Percentiles rank a stretch among this genome's conserved stretches.
Conservation (phyloP, 23 red algal species). For the Gracilaria vermiculophylla region DNA sequence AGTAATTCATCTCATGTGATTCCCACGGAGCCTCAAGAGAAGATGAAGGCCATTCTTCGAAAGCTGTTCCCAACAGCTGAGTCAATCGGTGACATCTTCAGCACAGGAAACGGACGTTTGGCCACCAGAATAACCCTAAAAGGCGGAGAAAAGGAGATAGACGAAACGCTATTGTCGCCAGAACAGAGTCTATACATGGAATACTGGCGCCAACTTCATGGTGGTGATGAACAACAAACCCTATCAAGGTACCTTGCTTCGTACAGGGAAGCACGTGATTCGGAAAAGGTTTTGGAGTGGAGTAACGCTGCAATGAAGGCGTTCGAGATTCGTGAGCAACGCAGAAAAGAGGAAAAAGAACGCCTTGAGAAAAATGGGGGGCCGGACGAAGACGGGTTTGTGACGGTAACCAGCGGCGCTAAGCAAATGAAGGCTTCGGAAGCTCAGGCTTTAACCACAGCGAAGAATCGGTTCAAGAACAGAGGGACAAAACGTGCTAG, state of each 20-base stretch:
- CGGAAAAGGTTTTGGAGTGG: conserved; percentile 32
- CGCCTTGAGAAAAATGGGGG: neutral
- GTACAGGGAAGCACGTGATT: conserved; percentile 20
- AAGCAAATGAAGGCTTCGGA: conserved; percentile 48
- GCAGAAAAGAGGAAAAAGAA: conserved; percentile 22
- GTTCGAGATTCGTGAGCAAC: conserved; percentile 28
- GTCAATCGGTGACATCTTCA: conserved; percentile 34
- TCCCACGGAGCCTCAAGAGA: neutral
- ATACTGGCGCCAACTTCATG: neutral
- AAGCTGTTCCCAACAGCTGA: conserved; percentile 24
- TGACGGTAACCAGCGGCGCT: conserved; percentile 43
- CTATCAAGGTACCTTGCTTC: neutral
- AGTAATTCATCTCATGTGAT: neutral
- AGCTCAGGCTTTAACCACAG: neutral
- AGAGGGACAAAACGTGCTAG: conserved; percentile 9
- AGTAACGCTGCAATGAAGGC: conserved; percentile 59
- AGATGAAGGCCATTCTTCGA: conserved; percentile 17
- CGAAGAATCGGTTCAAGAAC: conserved; percentile 16
- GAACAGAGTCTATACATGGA: conserved; percentile 38
- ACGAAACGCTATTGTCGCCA: neutral
- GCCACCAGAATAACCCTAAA: conserved; percentile 28
- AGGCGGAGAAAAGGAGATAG: neutral
- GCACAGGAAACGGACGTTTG: conserved; percentile 48
- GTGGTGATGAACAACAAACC: neutral
- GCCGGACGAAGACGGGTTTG: conserved; percentile 62